Evolutionary conservation across 1,139 yeast genomes (phyloP).

Genomic region (Blastobotrys serpentis): DNA sequence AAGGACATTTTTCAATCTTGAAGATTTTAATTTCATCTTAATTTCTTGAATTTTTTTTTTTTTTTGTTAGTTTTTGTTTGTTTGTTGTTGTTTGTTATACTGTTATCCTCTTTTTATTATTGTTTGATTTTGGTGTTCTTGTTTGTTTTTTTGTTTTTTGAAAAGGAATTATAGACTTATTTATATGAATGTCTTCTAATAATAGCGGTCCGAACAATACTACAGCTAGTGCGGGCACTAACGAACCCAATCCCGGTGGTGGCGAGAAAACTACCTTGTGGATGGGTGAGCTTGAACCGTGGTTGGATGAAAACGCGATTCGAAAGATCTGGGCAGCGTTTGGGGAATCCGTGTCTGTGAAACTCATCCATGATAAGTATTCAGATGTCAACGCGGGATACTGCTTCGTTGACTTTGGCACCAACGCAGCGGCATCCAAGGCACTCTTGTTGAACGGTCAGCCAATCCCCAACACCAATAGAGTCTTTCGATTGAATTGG

Average conservation of each 20-base stretch:
- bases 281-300: slow-evolving; percentile 95
- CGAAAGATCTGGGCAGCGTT: slow-evolving; percentile 62
- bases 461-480: slow-evolving; percentile 60
- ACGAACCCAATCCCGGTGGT: not conserved
- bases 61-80: not conserved
- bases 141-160: not conserved
- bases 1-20: not conserved
- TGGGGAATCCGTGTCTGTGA: slow-evolving; percentile 55
- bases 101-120: too few relatives aligned
- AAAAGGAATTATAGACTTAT: too few relatives aligned
- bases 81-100: not conserved
- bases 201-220: not conserved
- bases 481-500: slow-evolving; percentile 75
- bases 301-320: slow-evolving; percentile 74
- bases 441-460: slow-evolving; percentile 69
- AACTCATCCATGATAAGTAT: slow-evolving; percentile 57
- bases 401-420: slow-evolving; percentile 80
- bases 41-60: slow-evolving; percentile 7
- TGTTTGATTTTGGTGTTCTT: not conserved
- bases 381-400: slow-evolving; percentile 62
- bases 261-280: slow-evolving; percentile 49
- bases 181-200: slow-evolving; percentile 4
- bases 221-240: not conserved
- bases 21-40: not conserved
- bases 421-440: slow-evolving; percentile 62